Evolutionary conservation across 441 rosid genomes (phyloP).

Genomic region (Populus hybrid): DNA sequence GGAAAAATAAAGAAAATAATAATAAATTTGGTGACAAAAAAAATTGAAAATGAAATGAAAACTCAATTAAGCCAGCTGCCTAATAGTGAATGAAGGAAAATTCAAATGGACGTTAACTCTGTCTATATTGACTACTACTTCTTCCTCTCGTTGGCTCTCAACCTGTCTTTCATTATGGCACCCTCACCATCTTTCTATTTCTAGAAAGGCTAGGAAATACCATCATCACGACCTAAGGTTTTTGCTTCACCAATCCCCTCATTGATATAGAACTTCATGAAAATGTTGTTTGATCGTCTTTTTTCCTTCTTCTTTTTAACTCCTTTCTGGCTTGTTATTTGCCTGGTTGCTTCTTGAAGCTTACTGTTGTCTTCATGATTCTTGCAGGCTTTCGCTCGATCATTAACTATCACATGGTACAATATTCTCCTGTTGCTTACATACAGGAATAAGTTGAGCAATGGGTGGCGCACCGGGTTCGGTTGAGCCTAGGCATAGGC

Average conservation of each 20-base stretch:
- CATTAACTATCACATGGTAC: slow-evolving; percentile 24
- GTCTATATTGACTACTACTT: slow-evolving; percentile 39
- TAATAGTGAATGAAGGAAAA: slow-evolving; percentile 23
- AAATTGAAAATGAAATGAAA: neutral
- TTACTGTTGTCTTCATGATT: neutral
- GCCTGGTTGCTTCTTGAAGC: neutral
- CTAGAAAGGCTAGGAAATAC: neutral
- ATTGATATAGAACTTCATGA: neutral
- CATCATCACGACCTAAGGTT: neutral
- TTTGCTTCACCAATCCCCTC: slow-evolving; percentile 10
- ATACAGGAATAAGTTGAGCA: slow-evolving; percentile 31
- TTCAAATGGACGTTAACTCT: slow-evolving; percentile 47
- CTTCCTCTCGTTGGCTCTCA: slow-evolving; percentile 23
- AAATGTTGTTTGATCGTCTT: neutral
- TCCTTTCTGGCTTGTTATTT: neutral
- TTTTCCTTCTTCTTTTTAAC: neutral
- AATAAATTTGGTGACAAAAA: neutral
- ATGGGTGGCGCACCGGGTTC: slow-evolving; percentile 36
- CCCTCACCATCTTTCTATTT: slow-evolving; percentile 7
- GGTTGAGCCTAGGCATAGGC: slow-evolving; percentile 44
- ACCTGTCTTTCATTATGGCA: neutral
- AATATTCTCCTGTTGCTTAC: neutral
- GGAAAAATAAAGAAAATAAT: too few species aligned
- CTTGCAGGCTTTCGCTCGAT: neutral
- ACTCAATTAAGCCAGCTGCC: neutral